Base-by-base conservation (phyloP, 192 early-diverging fungal species). In the Coemansia sp. region DNA sequence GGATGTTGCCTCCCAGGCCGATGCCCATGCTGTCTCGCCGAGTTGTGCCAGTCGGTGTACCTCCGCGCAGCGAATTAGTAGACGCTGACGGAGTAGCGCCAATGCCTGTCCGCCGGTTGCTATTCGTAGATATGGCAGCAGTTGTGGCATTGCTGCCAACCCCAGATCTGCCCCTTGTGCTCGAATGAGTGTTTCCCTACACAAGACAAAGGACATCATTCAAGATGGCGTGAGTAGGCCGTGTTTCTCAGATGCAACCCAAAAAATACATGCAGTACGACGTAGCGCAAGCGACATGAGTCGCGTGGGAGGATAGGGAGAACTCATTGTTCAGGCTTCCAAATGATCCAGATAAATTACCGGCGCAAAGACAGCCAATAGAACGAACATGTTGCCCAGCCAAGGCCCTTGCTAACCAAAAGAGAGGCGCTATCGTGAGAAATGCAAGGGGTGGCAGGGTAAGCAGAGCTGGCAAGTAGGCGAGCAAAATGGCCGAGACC, bases 161-260 rank as follows among this genome's bases (percentile, higher is more conserved):
- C 9, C 55, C 50, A 29, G 66, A 40, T 58, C 71, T 72, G 64
- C 47, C 63, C 49, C 68, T 65, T 29, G 71, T 64, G 64, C 67
- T 70, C 57, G 76, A 79, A 58, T 79, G 76, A 47, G 68, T 71
- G 68, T 79, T 79, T 16, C 76, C 76, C 76, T 79, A 79, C 27
- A 62, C n/a, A 36, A 36, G 10, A 41, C 50, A 31, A 53, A 55
- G 65, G 18, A 22, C 39, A 68, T 13, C 8, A 55, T 38, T 20
- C 27, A 65, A 55, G 33, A 3, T 29, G 2, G 10, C n/a, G 29
- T 33, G 29, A 58, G 55, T 60, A 16, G 1, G 44, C 13, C 4
- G 47, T 24, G 20, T 18, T 50, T 50, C 47, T 20, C 47, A 50
- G n/a, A 50, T 50, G n/a, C 47, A 27, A 3, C 11, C 11, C 22